Evolutionary conservation across 768 basidiomycete species (phyloP), one percentile per base, ranked within the genome.

Genomic region (Sarcomyxa edulis): DNA sequence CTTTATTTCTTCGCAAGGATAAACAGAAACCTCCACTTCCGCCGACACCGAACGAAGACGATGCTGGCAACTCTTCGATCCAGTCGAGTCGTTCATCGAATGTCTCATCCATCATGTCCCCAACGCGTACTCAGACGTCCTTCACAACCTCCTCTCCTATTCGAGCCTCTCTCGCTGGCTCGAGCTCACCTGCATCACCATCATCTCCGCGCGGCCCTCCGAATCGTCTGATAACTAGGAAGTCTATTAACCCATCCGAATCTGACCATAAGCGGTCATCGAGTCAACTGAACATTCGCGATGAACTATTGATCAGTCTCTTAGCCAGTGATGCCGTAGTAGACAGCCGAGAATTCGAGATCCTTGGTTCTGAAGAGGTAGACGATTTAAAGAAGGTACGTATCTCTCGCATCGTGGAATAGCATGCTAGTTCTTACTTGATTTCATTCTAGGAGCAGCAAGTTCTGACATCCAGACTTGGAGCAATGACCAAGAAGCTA

Each of bases 271-370:
- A 72, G 47, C 67, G 67, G 14, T 51, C 62, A 8, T 73, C 73
- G 6, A 62, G 55, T 6, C 45, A 63, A 32, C 57, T 74, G 20
- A 81, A 77, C 45, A 76, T 76, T 11, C 72, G 82, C 31, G 92
- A 96, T 50, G 88, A 93, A 45, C 73, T 98, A 32, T 71, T 97
- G 46, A 74, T 96, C 55, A 87, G 86, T 55, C 72, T 99, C 27
- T 66, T 98, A 47, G 87, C 93, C 28, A 92, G 92, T 39, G 92
- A 97, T 60, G 95, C 95, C 4, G 78, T 89, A 28, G 81, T 97
- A n/a, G 92, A 97, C 51, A 88, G 88, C 51, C 79, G 85, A 21
- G 78, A 78, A 31, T 88, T 77, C 53, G 78, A 83, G 37, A 81
- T 96, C 15, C 67, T 94, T 30, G 76, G 72, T 28, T 68, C 58